Percentiles rank a stretch among this genome's conserved stretches.
Conservation (phyloP, 768 basidiomycete species). For the Leucogyrophana mollusca region DNA sequence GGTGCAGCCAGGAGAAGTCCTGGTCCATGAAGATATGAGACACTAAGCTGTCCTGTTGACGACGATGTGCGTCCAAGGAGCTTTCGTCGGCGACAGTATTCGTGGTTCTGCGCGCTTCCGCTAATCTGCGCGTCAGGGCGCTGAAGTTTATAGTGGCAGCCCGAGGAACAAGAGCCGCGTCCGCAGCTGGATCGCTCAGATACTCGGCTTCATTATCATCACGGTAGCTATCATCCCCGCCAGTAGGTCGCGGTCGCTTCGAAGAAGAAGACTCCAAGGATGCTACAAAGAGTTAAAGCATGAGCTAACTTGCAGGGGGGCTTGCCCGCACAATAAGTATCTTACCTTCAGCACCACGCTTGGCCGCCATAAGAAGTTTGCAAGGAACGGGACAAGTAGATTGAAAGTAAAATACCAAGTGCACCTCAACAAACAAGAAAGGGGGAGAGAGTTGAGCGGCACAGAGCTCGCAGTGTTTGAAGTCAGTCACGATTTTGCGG, state of each 20-base stretch:
- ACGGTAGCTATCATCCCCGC: conserved; percentile 56
- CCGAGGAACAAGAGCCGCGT: conserved; percentile 54
- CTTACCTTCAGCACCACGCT: conserved; percentile 41
- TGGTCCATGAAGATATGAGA: conserved; percentile 83
- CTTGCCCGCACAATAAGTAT: background rate
- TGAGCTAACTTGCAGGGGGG: too few relatives aligned
- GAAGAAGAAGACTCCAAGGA: conserved; percentile 22
- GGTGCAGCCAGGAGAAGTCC: conserved; percentile 82
- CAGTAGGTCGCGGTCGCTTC: conserved; percentile 43
- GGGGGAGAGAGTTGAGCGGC: too few relatives aligned
- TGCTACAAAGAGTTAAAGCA: conserved; percentile 5
- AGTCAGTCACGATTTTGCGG: too few relatives aligned
- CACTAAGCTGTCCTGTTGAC: conserved; percentile 72
- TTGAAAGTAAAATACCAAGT: too few relatives aligned
- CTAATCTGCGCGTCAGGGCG: conserved; percentile 77
- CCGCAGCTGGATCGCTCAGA: conserved; percentile 27
- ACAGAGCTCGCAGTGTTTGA: too few relatives aligned
- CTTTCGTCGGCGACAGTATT: conserved; percentile 44
- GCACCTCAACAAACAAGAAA: too few relatives aligned
- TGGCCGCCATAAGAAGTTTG: conserved; percentile 31
- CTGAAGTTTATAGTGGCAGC: conserved; percentile 86
- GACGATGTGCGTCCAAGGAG: conserved; percentile 62
- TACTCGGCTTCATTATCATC: conserved; percentile 60
- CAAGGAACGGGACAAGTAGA: background rate
- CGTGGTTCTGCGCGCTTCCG: conserved; percentile 51